phyloP scores from a whole-genome alignment of 345 rosid genomes.

The Melastoma malabathricum region DNA sequence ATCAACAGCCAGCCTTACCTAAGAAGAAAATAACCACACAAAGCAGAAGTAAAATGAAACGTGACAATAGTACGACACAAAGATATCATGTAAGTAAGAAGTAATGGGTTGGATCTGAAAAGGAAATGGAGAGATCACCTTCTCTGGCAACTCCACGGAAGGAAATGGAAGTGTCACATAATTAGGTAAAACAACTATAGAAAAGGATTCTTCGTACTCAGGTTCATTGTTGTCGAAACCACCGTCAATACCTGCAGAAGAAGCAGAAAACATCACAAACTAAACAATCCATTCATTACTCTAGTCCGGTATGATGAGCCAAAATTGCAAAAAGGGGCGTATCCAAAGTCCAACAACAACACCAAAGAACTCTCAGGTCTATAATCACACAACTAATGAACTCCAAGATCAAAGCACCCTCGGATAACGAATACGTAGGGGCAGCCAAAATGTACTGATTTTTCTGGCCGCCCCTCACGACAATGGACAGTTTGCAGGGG shows the following conservation, averaged over 20 bases:
- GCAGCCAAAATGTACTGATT: too few species aligned
- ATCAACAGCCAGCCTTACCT: conserved; percentile 95
- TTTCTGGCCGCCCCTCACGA: too few species aligned
- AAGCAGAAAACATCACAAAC: conserved; percentile 4
- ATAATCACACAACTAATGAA: too few species aligned
- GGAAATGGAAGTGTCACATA: conserved; percentile 68
- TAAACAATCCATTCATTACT: too few species aligned
- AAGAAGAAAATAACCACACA: conserved; percentile 4
- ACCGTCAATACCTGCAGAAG: conserved; percentile 65
- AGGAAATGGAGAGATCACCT: conserved; percentile 31
- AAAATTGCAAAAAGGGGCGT: background rate
- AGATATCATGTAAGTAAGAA: too few species aligned
- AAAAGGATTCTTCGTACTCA: conserved; percentile 65
- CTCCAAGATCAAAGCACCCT: too few species aligned
- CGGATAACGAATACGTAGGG: too few species aligned
- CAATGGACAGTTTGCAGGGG: too few species aligned
- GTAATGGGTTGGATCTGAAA: background rate
- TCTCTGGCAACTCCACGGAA: conserved; percentile 91
- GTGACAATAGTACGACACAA: too few species aligned
- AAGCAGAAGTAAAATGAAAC: background rate
- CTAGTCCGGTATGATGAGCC: too few species aligned
- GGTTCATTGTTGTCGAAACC: conserved; percentile 86
- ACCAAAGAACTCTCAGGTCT: background rate
- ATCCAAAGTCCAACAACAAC: conserved; percentile 1
- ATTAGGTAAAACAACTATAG: conserved; percentile 64